Conservation (phyloP, 306 rosid species). For the Pyrus pyrifolia region DNA sequence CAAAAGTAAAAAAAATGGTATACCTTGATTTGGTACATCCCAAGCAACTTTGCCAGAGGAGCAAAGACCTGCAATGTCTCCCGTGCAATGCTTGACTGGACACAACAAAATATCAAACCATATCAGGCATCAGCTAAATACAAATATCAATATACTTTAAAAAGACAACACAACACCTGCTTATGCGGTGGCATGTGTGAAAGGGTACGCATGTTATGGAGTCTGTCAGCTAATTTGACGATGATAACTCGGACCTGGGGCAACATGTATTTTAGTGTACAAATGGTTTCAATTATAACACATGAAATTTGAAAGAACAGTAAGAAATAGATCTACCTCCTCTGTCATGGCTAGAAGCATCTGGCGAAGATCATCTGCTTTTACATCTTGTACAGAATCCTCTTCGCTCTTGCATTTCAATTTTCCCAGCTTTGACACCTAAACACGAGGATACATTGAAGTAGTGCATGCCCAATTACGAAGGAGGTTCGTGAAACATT, state of each 20-base stretch:
- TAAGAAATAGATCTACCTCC: constrained; percentile 51
- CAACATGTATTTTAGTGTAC: constrained; percentile 19
- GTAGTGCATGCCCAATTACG: constrained; percentile 13
- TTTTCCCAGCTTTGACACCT: constrained; percentile 96
- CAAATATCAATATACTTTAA: constrained; percentile 14
- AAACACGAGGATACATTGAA: constrained; percentile 20
- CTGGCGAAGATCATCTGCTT: constrained; percentile 94
- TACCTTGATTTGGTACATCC: constrained; percentile 99
- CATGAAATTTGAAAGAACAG: constrained; percentile 15
- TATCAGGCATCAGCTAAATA: constrained; percentile 8
- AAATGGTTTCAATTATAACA: constrained; percentile 18
- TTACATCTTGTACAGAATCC: constrained; percentile 85
- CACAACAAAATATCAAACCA: constrained; percentile 16
- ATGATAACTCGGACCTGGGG: constrained; percentile 96
- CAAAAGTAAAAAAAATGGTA: neutral
- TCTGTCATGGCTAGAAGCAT: constrained; percentile 99
- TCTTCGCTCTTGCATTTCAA: constrained; percentile 75
- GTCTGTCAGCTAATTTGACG: constrained; percentile 93
- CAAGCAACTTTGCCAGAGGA: constrained; percentile 98
- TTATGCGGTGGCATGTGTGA: constrained; percentile 96
- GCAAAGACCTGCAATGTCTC: constrained; percentile 99
- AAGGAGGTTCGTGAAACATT: constrained; percentile 11
- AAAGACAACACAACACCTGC: constrained; percentile 57
- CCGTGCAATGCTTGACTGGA: constrained; percentile 86
- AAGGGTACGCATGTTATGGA: constrained; percentile 96